Conservation (phyloP, 208 protist genomes). For the Naegleria fowleri region DNA sequence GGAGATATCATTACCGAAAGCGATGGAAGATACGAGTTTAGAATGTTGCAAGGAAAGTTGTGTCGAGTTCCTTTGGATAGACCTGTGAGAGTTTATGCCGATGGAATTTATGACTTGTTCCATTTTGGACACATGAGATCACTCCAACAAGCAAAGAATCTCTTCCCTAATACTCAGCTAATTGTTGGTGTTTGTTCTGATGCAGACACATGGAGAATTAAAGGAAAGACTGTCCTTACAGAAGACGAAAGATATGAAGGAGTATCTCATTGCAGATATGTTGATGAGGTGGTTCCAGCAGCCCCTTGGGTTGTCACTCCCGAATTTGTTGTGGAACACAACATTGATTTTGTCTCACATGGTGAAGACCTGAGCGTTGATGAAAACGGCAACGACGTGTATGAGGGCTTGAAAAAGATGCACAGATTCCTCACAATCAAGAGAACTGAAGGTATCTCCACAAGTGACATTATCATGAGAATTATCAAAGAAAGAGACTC, state of each 20-base stretch:
- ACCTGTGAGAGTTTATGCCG: conserved; percentile 24
- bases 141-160: conserved; percentile 25
- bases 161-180: not conserved
- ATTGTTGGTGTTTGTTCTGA: conserved; percentile 39
- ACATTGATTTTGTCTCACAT: conserved; percentile 49
- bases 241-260: conserved; percentile 36
- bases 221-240: conserved; percentile 44
- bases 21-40: not conserved
- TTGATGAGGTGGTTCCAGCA: conserved; percentile 44
- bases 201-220: conserved; percentile 38
- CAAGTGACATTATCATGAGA: conserved; percentile 41
- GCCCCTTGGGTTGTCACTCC: conserved; percentile 47
- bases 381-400: conserved; percentile 42
- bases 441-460: conserved; percentile 48
- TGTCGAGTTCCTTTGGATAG: not conserved
- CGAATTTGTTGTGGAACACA: conserved; percentile 40
- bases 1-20: not conserved
- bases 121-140: conserved; percentile 22
- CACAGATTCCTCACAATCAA: conserved; percentile 42
- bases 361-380: conserved; percentile 34
- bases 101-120: conserved; percentile 24
- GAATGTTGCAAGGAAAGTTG: not conserved
- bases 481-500: conserved; percentile 45
- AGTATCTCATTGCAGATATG: conserved; percentile 40
- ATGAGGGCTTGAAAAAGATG: conserved; percentile 38